Conservation (phyloP, 306 rosid genomes). For the Vicia villosa region DNA sequence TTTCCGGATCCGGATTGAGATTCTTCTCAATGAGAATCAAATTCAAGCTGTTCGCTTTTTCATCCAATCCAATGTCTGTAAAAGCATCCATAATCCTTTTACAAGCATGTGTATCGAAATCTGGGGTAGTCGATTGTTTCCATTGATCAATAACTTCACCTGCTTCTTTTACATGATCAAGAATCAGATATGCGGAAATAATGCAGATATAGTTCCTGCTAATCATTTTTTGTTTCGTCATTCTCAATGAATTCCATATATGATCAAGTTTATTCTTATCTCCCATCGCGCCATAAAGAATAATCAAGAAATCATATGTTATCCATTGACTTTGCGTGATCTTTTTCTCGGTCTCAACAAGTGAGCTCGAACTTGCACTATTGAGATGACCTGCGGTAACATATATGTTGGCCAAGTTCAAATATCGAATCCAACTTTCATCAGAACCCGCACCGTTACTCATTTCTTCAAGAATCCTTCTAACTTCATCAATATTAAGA, state of each 20-base stretch:
- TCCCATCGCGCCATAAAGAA: slow-evolving; percentile 79
- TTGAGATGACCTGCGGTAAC: slow-evolving; percentile 54
- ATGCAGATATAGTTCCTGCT: slow-evolving; percentile 72
- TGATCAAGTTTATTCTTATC: slow-evolving; percentile 70
- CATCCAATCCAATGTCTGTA: slow-evolving; percentile 54
- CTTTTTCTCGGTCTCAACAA: slow-evolving; percentile 73
- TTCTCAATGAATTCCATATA: slow-evolving; percentile 82
- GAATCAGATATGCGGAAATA: slow-evolving; percentile 80
- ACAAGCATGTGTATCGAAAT: slow-evolving; percentile 61
- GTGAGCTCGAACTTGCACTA: slow-evolving; percentile 52
- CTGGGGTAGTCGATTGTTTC: slow-evolving; percentile 67
- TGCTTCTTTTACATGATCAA: slow-evolving; percentile 65
- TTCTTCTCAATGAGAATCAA: slow-evolving; percentile 64
- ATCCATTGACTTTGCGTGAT: slow-evolving; percentile 83
- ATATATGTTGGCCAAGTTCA: slow-evolving; percentile 64
- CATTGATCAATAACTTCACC: slow-evolving; percentile 82
- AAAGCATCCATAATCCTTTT: slow-evolving; percentile 64
- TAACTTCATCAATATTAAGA: slow-evolving; percentile 61
- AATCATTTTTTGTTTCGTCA: slow-evolving; percentile 85
- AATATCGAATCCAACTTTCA: slow-evolving; percentile 72
- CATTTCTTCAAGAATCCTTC: slow-evolving; percentile 74
- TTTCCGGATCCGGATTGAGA: slow-evolving; percentile 38
- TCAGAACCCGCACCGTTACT: slow-evolving; percentile 50
- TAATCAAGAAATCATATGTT: slow-evolving; percentile 84
- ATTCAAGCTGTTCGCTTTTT: slow-evolving; percentile 53